Percentiles rank a stretch among this genome's conserved stretches.
phyloP scores from a whole-genome alignment of 345 rosid species.

The Tarenaya hassleriana region DNA sequence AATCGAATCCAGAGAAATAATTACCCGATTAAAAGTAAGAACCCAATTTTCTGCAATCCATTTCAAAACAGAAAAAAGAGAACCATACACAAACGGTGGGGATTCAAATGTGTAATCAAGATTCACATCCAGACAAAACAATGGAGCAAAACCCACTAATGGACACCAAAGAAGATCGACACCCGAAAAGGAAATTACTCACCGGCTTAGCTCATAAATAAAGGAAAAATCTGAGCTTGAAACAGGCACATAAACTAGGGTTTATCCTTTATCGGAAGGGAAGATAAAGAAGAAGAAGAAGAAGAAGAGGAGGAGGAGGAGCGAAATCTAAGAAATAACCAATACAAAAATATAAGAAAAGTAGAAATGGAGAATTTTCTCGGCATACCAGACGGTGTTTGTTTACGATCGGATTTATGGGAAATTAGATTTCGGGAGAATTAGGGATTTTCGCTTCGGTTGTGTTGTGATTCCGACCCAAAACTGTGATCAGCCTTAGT shows the following conservation, averaged over 20 bases:
- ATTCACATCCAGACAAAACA: slow-evolving; percentile 15
- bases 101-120: neutral
- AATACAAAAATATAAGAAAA: slow-evolving; percentile 32
- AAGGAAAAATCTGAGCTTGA: slow-evolving; percentile 24
- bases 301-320: too few species aligned
- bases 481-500: too few species aligned
- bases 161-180: slow-evolving; percentile 6
- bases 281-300: too few species aligned
- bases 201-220: slow-evolving; percentile 30
- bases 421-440: too few species aligned
- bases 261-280: slow-evolving; percentile 22
- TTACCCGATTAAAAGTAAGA: neutral
- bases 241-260: slow-evolving; percentile 28
- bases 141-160: slow-evolving; percentile 11
- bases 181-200: slow-evolving; percentile 30
- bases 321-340: slow-evolving; percentile 30
- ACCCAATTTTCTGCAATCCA: slow-evolving; percentile 3
- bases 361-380: slow-evolving; percentile 28
- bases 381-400: slow-evolving; percentile 35
- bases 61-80: neutral
- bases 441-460: too few species aligned
- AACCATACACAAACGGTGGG: neutral
- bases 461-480: too few species aligned
- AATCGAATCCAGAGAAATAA: slow-evolving; percentile 19
- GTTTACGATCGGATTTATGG: slow-evolving; percentile 19